A percentile compares a stretch with the other conserved stretches of the same genome.
phyloP scores from a whole-genome alignment of 139 green algal species.

The Chlorella sp. region DNA sequence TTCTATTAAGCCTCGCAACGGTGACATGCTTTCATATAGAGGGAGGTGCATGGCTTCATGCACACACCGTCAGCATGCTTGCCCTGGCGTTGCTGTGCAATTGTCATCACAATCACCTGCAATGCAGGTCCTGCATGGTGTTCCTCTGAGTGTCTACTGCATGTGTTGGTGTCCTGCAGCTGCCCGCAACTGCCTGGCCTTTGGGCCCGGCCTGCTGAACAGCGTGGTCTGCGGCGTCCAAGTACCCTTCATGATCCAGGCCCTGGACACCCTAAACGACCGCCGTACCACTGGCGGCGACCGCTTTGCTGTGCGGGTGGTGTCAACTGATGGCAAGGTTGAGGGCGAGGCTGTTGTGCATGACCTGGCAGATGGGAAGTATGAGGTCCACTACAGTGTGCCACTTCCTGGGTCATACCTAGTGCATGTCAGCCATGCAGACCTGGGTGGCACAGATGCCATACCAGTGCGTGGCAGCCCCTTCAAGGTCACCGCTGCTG shows the following conservation, averaged over 20 bases:
- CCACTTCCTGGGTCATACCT: slow-evolving; percentile 46
- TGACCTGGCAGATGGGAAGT: slow-evolving; percentile 66
- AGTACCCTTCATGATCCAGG: slow-evolving; percentile 75
- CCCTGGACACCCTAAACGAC: slow-evolving; percentile 45
- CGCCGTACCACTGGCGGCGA: slow-evolving; percentile 71
- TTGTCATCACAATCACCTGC: no score
- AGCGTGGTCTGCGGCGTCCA: slow-evolving; percentile 56
- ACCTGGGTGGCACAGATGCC: slow-evolving; percentile 50
- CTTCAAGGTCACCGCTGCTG: slow-evolving; percentile 53
- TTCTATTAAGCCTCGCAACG: no score
- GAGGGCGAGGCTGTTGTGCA: slow-evolving; percentile 43
- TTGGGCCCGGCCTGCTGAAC: slow-evolving; percentile 67
- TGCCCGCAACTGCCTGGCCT: slow-evolving; percentile 71
- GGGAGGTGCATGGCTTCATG: no score
- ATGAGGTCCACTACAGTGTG: slow-evolving; percentile 53
- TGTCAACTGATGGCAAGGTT: slow-evolving; percentile 45
- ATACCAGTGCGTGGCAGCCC: slow-evolving; percentile 63
- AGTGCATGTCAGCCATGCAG: slow-evolving; percentile 61
- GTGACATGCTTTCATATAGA: no score
- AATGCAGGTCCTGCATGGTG: no score
- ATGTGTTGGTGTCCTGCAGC: no score
- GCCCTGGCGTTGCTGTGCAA: no score
- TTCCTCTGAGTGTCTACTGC: no score
- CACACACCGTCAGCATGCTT: no score
- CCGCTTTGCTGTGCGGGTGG: slow-evolving; percentile 52